Percentiles rank a stretch among this genome's conserved stretches.
Evolutionary conservation across 805 yeast species (phyloP).

Genomic region (Teunomyces tritomae): DNA sequence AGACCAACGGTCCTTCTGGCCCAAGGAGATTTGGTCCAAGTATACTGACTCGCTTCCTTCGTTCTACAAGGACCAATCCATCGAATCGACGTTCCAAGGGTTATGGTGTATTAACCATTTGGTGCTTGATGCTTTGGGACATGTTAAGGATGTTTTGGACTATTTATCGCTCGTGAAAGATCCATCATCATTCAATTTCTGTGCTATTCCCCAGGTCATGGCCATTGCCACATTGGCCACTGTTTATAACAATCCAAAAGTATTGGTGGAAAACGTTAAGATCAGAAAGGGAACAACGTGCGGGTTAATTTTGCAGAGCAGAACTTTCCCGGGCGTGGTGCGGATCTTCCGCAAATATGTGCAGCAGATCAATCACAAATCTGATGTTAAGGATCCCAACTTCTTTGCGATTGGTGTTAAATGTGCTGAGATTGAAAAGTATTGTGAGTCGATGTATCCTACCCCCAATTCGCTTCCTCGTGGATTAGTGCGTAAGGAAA

Average conservation of each 20-base stretch:
- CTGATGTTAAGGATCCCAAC: conserved; percentile 80
- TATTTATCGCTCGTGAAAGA: conserved; percentile 78
- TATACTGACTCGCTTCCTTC: conserved; percentile 65
- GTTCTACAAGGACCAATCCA: conserved; percentile 41
- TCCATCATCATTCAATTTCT: conserved; percentile 81
- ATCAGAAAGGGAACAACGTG: conserved; percentile 89
- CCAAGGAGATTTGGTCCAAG: conserved; percentile 86
- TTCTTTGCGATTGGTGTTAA: conserved; percentile 78
- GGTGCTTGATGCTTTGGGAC: conserved; percentile 73
- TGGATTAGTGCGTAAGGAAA: conserved; percentile 37
- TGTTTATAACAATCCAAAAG: conserved; percentile 75
- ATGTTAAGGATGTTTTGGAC: conserved; percentile 70
- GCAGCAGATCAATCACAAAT: conserved; percentile 72
- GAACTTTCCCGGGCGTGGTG: conserved; percentile 73
- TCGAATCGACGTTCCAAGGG: conserved; percentile 54
- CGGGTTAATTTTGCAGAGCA: conserved; percentile 65
- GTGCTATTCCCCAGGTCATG: conserved; percentile 99
- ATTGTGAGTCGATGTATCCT: conserved; percentile 76
- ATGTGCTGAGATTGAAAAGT: conserved; percentile 87
- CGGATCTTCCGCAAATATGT: conserved; percentile 73
- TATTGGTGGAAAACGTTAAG: conserved; percentile 73
- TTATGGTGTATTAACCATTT: conserved; percentile 77
- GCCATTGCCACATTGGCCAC: conserved; percentile 91
- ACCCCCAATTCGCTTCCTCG: conserved; percentile 43
- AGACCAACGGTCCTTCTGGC: conserved; percentile 96